Evolutionary conservation across 768 basidiomycete species (phyloP).

Genomic region (Termitomyces sp.): DNA sequence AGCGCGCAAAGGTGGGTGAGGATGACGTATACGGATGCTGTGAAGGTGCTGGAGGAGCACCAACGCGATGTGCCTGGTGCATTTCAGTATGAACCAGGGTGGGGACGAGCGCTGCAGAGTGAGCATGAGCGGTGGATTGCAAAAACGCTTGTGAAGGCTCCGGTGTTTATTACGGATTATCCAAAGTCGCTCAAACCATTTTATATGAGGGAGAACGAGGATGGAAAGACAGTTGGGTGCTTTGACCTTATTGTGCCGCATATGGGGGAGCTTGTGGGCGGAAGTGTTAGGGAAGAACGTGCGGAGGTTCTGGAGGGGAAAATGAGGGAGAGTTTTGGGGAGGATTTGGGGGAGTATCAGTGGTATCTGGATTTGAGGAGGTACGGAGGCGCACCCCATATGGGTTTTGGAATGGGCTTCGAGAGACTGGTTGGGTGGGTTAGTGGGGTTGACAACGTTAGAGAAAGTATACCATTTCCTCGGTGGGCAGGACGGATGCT

Average conservation of each 20-base stretch:
- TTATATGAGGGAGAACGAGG: slow-evolving; percentile 79
- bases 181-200: slow-evolving; percentile 84
- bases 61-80: slow-evolving; percentile 22
- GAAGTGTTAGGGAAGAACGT: slow-evolving; percentile 84
- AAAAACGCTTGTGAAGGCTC: slow-evolving; percentile 57
- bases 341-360: slow-evolving; percentile 34
- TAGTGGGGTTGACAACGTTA: slow-evolving; percentile 82
- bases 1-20: slow-evolving; percentile 49
- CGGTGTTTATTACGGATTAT: slow-evolving; percentile 91
- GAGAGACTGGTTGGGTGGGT: slow-evolving; percentile 88
- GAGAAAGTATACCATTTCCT: slow-evolving; percentile 90
- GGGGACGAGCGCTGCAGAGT: slow-evolving; percentile 72
- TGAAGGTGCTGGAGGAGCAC: slow-evolving; percentile 45
- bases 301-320: slow-evolving; percentile 40
- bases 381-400: slow-evolving; percentile 87
- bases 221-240: slow-evolving; percentile 72
- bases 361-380: slow-evolving; percentile 85
- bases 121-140: slow-evolving; percentile 95
- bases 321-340: slow-evolving; percentile 39
- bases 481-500: slow-evolving; percentile 81
- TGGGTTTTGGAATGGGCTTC: slow-evolving; percentile 95
- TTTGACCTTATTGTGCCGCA: slow-evolving; percentile 90
- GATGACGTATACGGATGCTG: slow-evolving; percentile 75
- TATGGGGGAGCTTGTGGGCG: slow-evolving; percentile 88
- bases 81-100: slow-evolving; percentile 56